Conservation (phyloP, 1,139 yeast species). For the Debaryomyces nepalensis region DNA sequence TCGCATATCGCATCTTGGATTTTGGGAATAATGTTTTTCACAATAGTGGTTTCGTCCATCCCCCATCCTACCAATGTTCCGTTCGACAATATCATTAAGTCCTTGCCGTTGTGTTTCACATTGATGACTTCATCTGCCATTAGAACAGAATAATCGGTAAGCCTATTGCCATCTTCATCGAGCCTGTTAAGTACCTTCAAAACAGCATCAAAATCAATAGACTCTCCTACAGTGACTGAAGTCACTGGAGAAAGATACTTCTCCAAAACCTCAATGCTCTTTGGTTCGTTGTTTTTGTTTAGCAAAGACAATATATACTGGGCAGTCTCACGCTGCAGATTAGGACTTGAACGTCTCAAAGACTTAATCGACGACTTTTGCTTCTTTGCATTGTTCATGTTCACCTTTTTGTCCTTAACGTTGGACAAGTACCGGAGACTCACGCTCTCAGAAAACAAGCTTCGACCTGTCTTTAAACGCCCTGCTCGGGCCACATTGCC, state of each 20-base stretch:
- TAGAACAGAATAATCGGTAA: constrained; percentile 44
- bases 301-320: constrained; percentile 33
- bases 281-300: constrained; percentile 27
- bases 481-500: neutral
- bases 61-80: constrained; percentile 90
- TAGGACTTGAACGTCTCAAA: constrained; percentile 32
- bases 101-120: constrained; percentile 37
- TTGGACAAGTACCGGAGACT: constrained; percentile 4
- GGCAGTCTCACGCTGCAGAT: constrained; percentile 26
- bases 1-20: constrained; percentile 35
- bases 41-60: constrained; percentile 54
- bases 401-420: neutral
- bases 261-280: constrained; percentile 30
- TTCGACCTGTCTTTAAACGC: neutral
- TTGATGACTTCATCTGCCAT: constrained; percentile 75
- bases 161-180: constrained; percentile 28
- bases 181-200: constrained; percentile 18
- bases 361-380: constrained; percentile 32
- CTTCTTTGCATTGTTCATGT: constrained; percentile 17
- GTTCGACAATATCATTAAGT: constrained; percentile 65
- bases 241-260: constrained; percentile 45
- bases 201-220: constrained; percentile 58
- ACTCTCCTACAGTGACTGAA: constrained; percentile 72
- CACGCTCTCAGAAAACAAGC: neutral
- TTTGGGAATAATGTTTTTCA: constrained; percentile 56